Base-by-base conservation (phyloP, 83 land plant species). In the Larix sibirica region DNA sequence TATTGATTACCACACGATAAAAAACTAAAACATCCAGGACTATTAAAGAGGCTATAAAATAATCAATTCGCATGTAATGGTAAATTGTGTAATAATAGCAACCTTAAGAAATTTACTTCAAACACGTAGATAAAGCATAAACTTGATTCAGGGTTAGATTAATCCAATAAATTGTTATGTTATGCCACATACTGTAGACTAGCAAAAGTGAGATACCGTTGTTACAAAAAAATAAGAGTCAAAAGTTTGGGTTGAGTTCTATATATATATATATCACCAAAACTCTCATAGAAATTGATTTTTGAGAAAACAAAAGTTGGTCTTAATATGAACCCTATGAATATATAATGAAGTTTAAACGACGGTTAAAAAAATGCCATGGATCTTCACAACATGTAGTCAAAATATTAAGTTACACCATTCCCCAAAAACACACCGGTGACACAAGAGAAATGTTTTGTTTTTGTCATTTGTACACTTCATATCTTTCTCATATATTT, bases 251-350 rank as follows among this genome's bases (percentile, higher is more conserved):
- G 0, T 20, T n/a, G 8, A 18, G n/a, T 69, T 69, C n/a, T n/a
- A n/a, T 18, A 17, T 17, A 2, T 5, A 12, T 26, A 69, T 17
- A 16, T 69, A n/a, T n/a, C 18, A 36, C 17, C 44, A 36, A 38
- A 68, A 18, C 38, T 69, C 7, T 69, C 21, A 38, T 69, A 36
- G 21, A 69, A 69, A 69, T 69, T 69, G 74, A 69, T 69, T 36
- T 69, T 3, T 38, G 74, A 38, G 14, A 54, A 54, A 2, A 54
- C 2, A 54, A 54, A 54, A 10, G 58, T 14, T 54, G 58, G 14
- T 8, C 16, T 54, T 14, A 54, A 54, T 54, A 54, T 13, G 58
- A 54, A 54, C 12, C 58, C 12, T 54, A 54, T 54, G 58, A 54
- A 54, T 14, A 54, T 54, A 12, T 14, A 54, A 12, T 54, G 10